These are phyloP conservation scores for Parathielavia appendiculata DNA, from an alignment of 495 filamentous ascomycete genomes.

Conservation along the genomic window DNA sequence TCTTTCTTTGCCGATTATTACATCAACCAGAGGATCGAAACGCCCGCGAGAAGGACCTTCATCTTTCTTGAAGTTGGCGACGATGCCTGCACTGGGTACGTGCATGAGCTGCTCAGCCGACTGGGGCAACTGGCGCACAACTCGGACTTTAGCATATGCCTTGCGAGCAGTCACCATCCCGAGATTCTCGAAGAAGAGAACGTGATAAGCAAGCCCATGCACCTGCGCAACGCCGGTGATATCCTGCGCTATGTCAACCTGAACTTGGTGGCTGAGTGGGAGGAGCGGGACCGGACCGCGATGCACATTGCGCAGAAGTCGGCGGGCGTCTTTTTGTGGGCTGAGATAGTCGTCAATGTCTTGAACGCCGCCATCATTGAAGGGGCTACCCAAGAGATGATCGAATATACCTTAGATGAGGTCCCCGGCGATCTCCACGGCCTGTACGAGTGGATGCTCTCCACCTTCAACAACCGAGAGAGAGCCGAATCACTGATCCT, in stretches of 20 bases:
- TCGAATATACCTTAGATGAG: constrained; percentile 34
- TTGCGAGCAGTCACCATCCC: constrained; percentile 29
- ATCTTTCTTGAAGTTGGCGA: constrained; percentile 36
- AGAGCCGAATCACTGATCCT: constrained; percentile 32
- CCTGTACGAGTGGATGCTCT: constrained; percentile 38
- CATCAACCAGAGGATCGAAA: constrained; percentile 27
- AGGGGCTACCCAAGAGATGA: constrained; percentile 32
- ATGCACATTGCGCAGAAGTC: constrained; percentile 30
- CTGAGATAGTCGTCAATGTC: constrained; percentile 37
- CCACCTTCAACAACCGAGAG: constrained; percentile 31
- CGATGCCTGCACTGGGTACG: constrained; percentile 26
- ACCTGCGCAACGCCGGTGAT: constrained; percentile 34
- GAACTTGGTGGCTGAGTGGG: constrained; percentile 34
- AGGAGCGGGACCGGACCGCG: constrained; percentile 28
- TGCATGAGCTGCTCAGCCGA: constrained; percentile 30
- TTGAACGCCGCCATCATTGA: constrained; percentile 36
- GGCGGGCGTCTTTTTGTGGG: constrained; percentile 36
- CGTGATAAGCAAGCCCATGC: constrained; percentile 31
- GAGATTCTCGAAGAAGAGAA: constrained; percentile 24
- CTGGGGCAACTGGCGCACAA: constrained; percentile 33
- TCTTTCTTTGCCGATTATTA: constrained; percentile 39
- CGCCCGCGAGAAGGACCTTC: constrained; percentile 30
- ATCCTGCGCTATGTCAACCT: constrained; percentile 34
- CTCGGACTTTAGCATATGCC: constrained; percentile 38
- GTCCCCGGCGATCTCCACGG: constrained; percentile 33